A percentile compares a stretch with the other conserved stretches of the same genome.
Evolutionary conservation across 2,329 filamentous ascomycete genomes (phyloP).

Genomic region (Cordyceps javanica): DNA sequence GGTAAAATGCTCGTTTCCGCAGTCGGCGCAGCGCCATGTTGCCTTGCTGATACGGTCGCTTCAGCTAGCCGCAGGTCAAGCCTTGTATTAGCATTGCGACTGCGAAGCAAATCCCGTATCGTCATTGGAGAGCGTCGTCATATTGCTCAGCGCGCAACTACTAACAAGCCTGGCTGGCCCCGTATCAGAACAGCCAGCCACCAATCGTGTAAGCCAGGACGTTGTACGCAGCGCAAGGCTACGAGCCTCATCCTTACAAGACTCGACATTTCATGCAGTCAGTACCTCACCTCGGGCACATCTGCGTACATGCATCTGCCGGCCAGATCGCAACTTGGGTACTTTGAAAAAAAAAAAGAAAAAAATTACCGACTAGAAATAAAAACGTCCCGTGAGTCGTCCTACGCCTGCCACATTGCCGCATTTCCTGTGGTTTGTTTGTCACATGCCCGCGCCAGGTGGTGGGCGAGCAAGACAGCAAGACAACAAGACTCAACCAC

Average conservation of each 20-base stretch:
- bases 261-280: background rate
- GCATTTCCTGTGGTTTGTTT: background rate
- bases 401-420: background rate
- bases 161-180: background rate
- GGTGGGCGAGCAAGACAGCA: background rate
- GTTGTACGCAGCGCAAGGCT: background rate
- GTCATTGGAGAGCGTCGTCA: background rate
- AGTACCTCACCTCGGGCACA: background rate
- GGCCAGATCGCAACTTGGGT: background rate
- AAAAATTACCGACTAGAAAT: background rate
- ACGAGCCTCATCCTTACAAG: background rate
- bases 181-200: background rate
- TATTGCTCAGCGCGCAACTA: background rate
- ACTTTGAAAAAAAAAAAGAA: background rate
- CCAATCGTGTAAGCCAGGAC: background rate
- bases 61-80: background rate
- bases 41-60: background rate
- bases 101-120: background rate
- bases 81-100: background rate
- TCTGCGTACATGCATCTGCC: background rate
- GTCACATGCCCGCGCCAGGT: slow-evolving; percentile 3
- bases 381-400: background rate
- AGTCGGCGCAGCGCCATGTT: background rate
- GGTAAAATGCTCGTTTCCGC: background rate
- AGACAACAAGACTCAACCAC: no score